Evolutionary conservation across 148 eudicot species (phyloP), one percentile per base, ranked within the genome.

Genomic region (Tetragonia tetragonoides): DNA sequence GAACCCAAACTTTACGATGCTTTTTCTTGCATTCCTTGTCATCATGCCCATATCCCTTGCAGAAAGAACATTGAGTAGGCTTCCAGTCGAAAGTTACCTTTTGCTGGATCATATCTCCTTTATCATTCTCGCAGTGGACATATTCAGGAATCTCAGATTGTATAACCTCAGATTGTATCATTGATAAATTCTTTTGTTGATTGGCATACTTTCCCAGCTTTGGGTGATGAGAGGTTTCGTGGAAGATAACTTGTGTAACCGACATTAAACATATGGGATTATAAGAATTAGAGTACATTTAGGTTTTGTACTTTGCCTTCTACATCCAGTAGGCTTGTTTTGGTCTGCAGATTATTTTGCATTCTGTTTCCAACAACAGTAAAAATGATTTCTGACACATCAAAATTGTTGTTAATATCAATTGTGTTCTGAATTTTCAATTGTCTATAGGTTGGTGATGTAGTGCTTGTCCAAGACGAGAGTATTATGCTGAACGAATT

Each of bases 401-500:
- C 24, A 17, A 10, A 51, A 16, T 53, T 0, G 5, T 16, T 72
- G 20, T 23, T 46, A 44, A 4, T 66, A 63, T 63, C 72, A 40
- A 59, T 66, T 37, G 53, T 67, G 49, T 28, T 34, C 41, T 63
- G 75, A 72, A 39, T 40, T 47, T 63, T 65, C 47, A 79, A 28
- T 74, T 57, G 59, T 68, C 78, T 74, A 75, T 89, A 92, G 92
- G 91, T 92, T 73, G 97, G 93, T 60, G 93, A 92, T 85, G 93
- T 92, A 59, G 87, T 92, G 75, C 93, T 92, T 14, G 76, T 92
- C 77, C 84, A 81, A 46, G 93, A 89, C 44, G 89, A 92, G 77
- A 78, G 79, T 60, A 83, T 81, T 79, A 68, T 84, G 70, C 83
- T 79, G 37, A 86, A 87, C 79, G 97, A 86, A 37, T 66, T 87